Conservation (phyloP, 495 filamentous ascomycete species). For the Friedmanniomyces endolithicus region DNA sequence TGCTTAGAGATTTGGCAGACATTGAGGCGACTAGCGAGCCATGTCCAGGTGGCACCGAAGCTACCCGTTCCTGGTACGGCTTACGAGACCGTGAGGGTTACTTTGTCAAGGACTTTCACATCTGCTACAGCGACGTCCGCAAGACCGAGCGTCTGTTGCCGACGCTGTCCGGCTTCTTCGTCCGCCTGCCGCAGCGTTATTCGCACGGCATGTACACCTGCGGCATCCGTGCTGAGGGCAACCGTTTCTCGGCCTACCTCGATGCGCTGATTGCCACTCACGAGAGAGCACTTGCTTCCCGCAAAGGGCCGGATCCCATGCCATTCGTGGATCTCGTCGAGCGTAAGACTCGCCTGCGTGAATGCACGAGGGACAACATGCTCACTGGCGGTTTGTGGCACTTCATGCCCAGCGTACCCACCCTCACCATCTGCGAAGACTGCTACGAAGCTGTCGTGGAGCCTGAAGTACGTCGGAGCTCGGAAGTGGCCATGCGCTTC, state of each 20-base stretch:
- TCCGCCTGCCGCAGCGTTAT: conserved; percentile 14
- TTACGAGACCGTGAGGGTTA: conserved; percentile 42
- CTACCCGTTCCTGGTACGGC: conserved; percentile 44
- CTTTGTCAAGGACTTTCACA: conserved; percentile 43
- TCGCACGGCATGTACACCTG: conserved; percentile 16
- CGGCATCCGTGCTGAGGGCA: conserved; percentile 19
- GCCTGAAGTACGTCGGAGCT: conserved; percentile 43
- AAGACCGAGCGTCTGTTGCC: conserved; percentile 29
- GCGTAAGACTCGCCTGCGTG: conserved; percentile 37
- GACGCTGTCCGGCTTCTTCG: conserved; percentile 26
- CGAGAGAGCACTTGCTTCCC: conserved; percentile 31
- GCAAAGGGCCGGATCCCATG: conserved; percentile 34
- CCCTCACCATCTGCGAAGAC: conserved; percentile 57
- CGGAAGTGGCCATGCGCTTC: conserved; percentile 47
- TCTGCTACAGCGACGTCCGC: conserved; percentile 27
- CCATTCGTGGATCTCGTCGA: conserved; percentile 41
- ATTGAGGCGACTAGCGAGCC: conserved; percentile 31
- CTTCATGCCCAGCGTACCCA: conserved; percentile 48
- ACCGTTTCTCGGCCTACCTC: conserved; percentile 45
- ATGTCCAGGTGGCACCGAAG: conserved; percentile 36
- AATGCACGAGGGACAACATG: conserved; percentile 44
- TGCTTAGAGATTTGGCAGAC: conserved; percentile 42
- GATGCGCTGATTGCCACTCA: conserved; percentile 47
- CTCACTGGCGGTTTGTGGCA: conserved; percentile 43
- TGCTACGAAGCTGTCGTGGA: conserved; percentile 59